Evolutionary conservation across 352 stramenopile species (phyloP), one percentile per base, ranked within the genome.

Genomic region (Globisporangium uncinulatum): DNA sequence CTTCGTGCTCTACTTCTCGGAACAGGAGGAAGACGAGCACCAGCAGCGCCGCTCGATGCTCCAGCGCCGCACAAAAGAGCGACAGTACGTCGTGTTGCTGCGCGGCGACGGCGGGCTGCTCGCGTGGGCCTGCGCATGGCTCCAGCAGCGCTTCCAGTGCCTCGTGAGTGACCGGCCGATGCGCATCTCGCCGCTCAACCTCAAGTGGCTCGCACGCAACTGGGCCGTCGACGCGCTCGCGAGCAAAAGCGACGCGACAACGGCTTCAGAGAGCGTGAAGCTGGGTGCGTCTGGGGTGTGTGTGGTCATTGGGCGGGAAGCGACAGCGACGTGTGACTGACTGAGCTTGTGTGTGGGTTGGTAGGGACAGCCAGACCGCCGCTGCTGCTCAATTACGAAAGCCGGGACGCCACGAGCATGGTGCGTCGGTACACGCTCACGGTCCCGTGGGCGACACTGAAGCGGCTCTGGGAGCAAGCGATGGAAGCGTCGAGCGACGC

Each of bases 111-210:
- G 83, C 55, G 63, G 79, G 45, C 67, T 91, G 20, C 51, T 91
- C 19, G 55, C 58, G 10, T 79, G 71, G 66, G 60, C 72, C 13
- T 86, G 80, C 49, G 71, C 65, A 15, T 91, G 80, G 80, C 49
- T 91, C 49, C 80, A 91, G 62, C 78, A 68, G 21, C 75, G 73
- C 62, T 91, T 87, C 60, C 80, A 91, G 60, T 89, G 80, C 51
- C 63, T 91, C 7, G 76, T 91, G 36, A 69, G 61, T 46, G 69
- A 66, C 9, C 68, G 74, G 39, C 62, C 67, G n/a, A 66, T 86
- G 56, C 67, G 67, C 45, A 73, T 91, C 20, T 65, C 71, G 43
- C 63, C 75, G 42, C 32, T 68, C 24, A 83, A 86, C 42, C 62
- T 88, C 36, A 78, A 80, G 55, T 64, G 69, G 37, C 65, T 88